Percentiles rank a stretch among this genome's conserved stretches.
These are phyloP conservation scores for Zangia roseola DNA, from an alignment of 768 basidiomycete genomes.

Conservation along the genomic window DNA sequence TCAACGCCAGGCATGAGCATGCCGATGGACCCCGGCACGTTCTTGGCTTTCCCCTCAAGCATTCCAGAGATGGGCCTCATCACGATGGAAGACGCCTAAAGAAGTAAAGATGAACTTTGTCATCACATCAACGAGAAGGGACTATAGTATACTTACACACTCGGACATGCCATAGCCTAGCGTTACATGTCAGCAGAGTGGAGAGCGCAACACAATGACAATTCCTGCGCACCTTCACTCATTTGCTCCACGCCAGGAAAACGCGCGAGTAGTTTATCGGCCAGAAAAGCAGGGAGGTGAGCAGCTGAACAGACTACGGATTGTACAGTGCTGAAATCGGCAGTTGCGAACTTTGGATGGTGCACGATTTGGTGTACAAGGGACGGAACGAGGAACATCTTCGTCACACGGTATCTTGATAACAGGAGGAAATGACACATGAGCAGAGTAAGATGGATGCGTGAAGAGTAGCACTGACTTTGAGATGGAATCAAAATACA, in stretches of 20 bases:
- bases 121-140: background rate
- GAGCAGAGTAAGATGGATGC: background rate
- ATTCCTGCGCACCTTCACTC: slow-evolving; percentile 43
- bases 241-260: slow-evolving; percentile 35
- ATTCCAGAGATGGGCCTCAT: slow-evolving; percentile 43
- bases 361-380: slow-evolving; percentile 63
- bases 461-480: slow-evolving; percentile 42
- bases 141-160: slow-evolving; percentile 40
- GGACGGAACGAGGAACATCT: slow-evolving; percentile 57
- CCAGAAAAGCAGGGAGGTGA: slow-evolving; percentile 61
- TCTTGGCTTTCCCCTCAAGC: slow-evolving; percentile 43
- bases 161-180: slow-evolving; percentile 77
- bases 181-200: slow-evolving; percentile 5
- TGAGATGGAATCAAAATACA: slow-evolving; percentile 51
- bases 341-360: slow-evolving; percentile 42
- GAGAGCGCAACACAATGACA: too few species aligned
- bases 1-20: slow-evolving; percentile 63
- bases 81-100: slow-evolving; percentile 56
- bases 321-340: slow-evolving; percentile 53
- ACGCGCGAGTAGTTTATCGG: slow-evolving; percentile 37
- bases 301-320: slow-evolving; percentile 56
- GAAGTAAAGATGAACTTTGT: background rate
- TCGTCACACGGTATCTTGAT: slow-evolving; percentile 53
- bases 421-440: background rate
- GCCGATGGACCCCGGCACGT: slow-evolving; percentile 48